Base-by-base conservation (phyloP, 2,329 filamentous ascomycete genomes). In the Nemania sp. region DNA sequence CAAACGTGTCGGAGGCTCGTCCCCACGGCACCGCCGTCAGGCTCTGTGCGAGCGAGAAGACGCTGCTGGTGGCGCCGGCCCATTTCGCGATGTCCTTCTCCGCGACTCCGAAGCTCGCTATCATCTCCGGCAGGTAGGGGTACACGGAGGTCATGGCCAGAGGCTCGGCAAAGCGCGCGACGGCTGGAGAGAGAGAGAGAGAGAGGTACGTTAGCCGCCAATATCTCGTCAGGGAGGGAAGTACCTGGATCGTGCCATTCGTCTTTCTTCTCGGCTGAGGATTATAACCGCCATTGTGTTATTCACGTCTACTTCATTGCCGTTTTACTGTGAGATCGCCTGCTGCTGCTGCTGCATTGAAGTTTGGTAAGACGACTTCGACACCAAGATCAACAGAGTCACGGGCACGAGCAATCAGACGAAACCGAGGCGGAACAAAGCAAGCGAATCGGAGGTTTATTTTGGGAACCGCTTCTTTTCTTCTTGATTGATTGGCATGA, bases 101-200 rank as follows among this genome's bases (percentile, higher is more conserved):
- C 7, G 84, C 81, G 15, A 96, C 80, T 10, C 89, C 87, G 65
- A 96, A 92, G 72, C 87, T 89, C 68, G 88, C 83, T 58, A 96
- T 90, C 90, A 96, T 95, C 75, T 93, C 90, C 11, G 90, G 90
- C 65, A 89, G 81, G 67, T 81, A 83, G 72, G 89, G 89, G 62
- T 88, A 88, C 65, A 91, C 86, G 21, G 88, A 90, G 13, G 89
- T 91, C 68, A 90, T 79, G 7, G 89, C 84, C 62, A 89, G 77
- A 9, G 90, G 90, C 73, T 94, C 90, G 62, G 90, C 88, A 71
- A 94, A 90, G 71, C 90, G 84, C 72, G 89, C 91, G 78, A 92
- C 83, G 73, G 89, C 90, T 92, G 56, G 42, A 66, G 60, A 60
- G 25, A 29, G 25, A n/a, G n/a, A n/a, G n/a, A n/a, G n/a, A n/a